Base-by-base conservation (phyloP, 2,329 filamentous ascomycete species). In the Pseudopithomyces chartarum region DNA sequence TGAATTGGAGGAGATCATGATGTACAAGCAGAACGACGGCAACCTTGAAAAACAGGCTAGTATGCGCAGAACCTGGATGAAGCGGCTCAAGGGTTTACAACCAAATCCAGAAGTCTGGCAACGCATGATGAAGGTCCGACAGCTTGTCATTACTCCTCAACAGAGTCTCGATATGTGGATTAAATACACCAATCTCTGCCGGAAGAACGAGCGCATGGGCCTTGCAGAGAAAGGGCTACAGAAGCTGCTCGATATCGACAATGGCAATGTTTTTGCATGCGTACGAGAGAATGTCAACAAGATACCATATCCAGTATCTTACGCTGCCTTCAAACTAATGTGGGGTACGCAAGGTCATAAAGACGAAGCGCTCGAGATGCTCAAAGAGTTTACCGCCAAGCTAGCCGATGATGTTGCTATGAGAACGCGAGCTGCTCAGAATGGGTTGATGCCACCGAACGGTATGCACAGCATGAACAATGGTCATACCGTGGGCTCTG, bases 141-240 rank as follows among this genome's bases (percentile, higher is more conserved):
- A 92, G 19, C 83, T 99, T 50, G 95, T 99, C 57, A 94, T 98
- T 59, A 89, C 89, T 0, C 94, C 96, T 0, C 87, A 87, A 33
- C 93, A 99, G 74, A 97, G 97, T 69, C 92, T 96, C 82, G 91
- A 96, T 69, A 99, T 99, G 92, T 97, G 93, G 88, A 98, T 99
- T 81, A 99, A 99, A 74, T 99, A 97, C 74, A 91, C 95, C 68
- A 99, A 98, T 68, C 86, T 99, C 6, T 99, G 96, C 77, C 90
- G 96, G 68, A 99, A 99, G 77, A 97, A 94, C 43, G 90, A 92
- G 56, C 90, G 95, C 29, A 93, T 94, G 83, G 94, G 95, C 10
- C 85, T 99, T 47, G 95, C 95, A 0, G 95, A 99, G 78, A 96
- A 97, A 78, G 96, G 93, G 11, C 81, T 99, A 52, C 93, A 95